phyloP scores from a whole-genome alignment of 768 basidiomycete species.

The Auricularia sp. region DNA sequence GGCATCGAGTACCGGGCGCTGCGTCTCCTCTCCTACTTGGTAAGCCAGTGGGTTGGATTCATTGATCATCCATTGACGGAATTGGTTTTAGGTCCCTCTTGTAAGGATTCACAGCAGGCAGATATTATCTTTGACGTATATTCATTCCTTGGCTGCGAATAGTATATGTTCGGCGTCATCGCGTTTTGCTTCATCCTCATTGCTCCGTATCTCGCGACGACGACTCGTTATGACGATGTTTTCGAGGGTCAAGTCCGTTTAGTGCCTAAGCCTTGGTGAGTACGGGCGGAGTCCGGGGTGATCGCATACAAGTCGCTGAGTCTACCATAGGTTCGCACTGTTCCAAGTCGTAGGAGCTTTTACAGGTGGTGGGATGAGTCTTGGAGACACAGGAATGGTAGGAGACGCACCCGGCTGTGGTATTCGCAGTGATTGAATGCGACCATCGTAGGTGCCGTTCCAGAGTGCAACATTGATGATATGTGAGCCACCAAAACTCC shows the following conservation, averaged over 20 bases:
- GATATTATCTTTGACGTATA: neutral
- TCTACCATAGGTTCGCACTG: conserved; percentile 55
- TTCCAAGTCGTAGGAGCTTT: conserved; percentile 84
- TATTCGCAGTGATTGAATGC: neutral
- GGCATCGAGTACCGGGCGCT: conserved; percentile 92
- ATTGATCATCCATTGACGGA: conserved; percentile 32
- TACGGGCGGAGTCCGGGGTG: neutral
- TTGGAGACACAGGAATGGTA: conserved; percentile 60
- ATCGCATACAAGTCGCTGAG: no score
- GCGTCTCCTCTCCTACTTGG: conserved; percentile 44
- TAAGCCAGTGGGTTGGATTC: conserved; percentile 52
- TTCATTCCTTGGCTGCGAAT: neutral
- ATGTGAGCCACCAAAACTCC: neutral
- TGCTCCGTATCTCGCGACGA: conserved; percentile 64
- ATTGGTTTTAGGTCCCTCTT: neutral
- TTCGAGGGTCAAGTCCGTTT: conserved; percentile 47
- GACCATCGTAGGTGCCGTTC: conserved; percentile 66
- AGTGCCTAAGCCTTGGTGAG: conserved; percentile 60
- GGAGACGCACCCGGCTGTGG: neutral
- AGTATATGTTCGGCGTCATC: conserved; percentile 77
- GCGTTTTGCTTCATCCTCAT: conserved; percentile 61
- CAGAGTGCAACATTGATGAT: conserved; percentile 82
- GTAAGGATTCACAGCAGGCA: neutral
- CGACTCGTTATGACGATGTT: conserved; percentile 52
- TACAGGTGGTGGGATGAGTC: conserved; percentile 79